A percentile compares a stretch with the other conserved stretches of the same genome.
These are phyloP conservation scores for Mycothermus thermophilus DNA, from an alignment of 495 filamentous ascomycete genomes.

Conservation along the genomic window DNA sequence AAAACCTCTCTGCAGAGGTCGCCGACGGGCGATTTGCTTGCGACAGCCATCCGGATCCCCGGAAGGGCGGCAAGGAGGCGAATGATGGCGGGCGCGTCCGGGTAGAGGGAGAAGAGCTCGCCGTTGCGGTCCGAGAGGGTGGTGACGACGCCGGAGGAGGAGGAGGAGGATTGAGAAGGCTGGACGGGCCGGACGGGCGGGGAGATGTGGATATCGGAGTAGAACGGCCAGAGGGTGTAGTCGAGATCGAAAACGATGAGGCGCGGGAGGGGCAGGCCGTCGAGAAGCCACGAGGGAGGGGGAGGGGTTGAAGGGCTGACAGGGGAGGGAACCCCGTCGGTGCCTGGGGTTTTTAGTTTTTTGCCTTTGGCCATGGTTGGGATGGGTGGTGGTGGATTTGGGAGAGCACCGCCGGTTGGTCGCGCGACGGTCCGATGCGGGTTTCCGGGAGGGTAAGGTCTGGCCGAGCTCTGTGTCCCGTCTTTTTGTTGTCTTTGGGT, in stretches of 20 bases:
- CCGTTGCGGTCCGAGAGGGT: slow-evolving; percentile 45
- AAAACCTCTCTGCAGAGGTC: slow-evolving; percentile 73
- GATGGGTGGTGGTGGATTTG: not conserved
- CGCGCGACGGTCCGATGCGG: not conserved
- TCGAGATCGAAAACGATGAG: slow-evolving; percentile 88
- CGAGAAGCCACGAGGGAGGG: slow-evolving; percentile 37
- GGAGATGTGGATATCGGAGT: slow-evolving; percentile 85
- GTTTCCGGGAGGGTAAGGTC: slow-evolving; percentile 37
- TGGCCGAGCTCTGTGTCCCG: too few species aligned
- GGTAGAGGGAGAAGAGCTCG: slow-evolving; percentile 71
- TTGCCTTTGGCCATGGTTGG: slow-evolving; percentile 8
- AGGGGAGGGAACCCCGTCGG: not conserved
- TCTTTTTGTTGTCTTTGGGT: too few species aligned
- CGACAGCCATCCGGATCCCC: slow-evolving; percentile 55
- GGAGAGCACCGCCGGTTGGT: not conserved
- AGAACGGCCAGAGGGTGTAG: slow-evolving; percentile 96
- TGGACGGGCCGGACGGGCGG: slow-evolving; percentile 54
- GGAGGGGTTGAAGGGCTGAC: slow-evolving; percentile 6
- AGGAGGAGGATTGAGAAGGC: slow-evolving; percentile 40
- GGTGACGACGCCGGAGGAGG: too few species aligned
- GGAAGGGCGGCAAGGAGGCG: slow-evolving; percentile 33
- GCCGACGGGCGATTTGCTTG: slow-evolving; percentile 70
- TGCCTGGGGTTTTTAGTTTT: slow-evolving; percentile 2
- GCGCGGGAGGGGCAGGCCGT: slow-evolving; percentile 70
- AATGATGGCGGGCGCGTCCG: slow-evolving; percentile 60